phyloP scores from a whole-genome alignment of 805 yeast species.

The Yueomyces sp. region DNA sequence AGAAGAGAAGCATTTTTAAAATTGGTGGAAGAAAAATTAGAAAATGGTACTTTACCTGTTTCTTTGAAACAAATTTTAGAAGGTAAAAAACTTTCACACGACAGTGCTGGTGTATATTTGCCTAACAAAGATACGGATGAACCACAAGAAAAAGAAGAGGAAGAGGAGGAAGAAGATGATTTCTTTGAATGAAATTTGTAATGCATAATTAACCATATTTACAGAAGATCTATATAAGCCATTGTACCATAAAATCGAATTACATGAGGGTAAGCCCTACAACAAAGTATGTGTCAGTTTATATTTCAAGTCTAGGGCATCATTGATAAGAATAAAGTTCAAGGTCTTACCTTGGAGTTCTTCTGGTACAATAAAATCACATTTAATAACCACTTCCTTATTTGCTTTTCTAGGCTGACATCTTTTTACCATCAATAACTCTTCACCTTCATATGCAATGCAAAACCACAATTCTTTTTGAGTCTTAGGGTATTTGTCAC shows the following conservation, averaged over 20 bases:
- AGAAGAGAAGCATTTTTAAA: constrained; percentile 37
- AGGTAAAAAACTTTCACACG: constrained; percentile 22
- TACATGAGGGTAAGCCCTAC: neutral
- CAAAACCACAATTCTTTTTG: constrained; percentile 93
- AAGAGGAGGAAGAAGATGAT: constrained; percentile 25
- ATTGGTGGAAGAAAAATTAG: constrained; percentile 37
- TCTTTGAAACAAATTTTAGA: constrained; percentile 34
- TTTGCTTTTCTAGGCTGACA: constrained; percentile 42
- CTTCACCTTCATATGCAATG: constrained; percentile 39
- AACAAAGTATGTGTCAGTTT: constrained; percentile 11
- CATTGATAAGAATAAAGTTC: constrained; percentile 42
- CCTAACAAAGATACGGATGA: constrained; percentile 1
- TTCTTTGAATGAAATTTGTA: constrained; percentile 27
- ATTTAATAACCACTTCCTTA: constrained; percentile 19
- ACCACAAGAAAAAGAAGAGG: neutral
- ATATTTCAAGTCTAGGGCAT: constrained; percentile 49
- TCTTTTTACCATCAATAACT: constrained; percentile 56
- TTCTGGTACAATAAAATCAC: constrained; percentile 37
- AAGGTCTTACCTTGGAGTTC: constrained; percentile 34
- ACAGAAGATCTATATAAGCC: neutral
- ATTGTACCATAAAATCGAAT: neutral
- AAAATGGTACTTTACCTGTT: constrained; percentile 41
- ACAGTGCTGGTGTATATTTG: constrained; percentile 13
- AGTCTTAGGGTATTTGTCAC: constrained; percentile 76
- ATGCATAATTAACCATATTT: neutral